These are phyloP conservation scores for Chaetomium sp. DNA, from an alignment of 2,329 filamentous ascomycete species.

Conservation along the genomic window DNA sequence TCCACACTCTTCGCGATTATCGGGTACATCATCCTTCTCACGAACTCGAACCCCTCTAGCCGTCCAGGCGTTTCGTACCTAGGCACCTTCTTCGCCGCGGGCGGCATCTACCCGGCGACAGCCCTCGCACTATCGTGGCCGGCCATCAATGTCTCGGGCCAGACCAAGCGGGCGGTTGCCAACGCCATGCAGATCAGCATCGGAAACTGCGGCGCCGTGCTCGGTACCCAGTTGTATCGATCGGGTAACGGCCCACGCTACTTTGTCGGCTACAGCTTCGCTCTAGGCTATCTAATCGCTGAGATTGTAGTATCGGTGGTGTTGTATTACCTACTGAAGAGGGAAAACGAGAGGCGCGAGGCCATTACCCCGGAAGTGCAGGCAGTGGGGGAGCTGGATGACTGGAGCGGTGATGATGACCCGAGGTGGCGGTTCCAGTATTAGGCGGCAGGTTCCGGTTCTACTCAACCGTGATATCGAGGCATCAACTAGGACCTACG, in stretches of 20 bases:
- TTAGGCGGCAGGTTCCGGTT: conserved; percentile 34
- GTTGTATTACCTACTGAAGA: conserved; percentile 57
- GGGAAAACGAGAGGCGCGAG: conserved; percentile 59
- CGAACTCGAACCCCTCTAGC: conserved; percentile 48
- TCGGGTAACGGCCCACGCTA: conserved; percentile 62
- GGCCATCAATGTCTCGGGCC: conserved; percentile 70
- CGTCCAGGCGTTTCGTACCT: conserved; percentile 61
- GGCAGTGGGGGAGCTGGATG: conserved; percentile 51
- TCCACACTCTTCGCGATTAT: conserved; percentile 59
- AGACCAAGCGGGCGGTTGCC: conserved; percentile 68
- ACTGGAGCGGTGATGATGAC: conserved; percentile 65
- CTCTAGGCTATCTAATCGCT: conserved; percentile 62
- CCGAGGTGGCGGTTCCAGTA: conserved; percentile 67
- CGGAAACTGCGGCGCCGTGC: conserved; percentile 67
- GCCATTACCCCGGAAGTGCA: conserved; percentile 47
- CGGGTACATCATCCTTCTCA: conserved; percentile 64
- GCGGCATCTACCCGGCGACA: conserved; percentile 67
- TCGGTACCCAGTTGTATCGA: conserved; percentile 71
- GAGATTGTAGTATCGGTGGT: conserved; percentile 58
- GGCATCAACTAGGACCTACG: too few species aligned
- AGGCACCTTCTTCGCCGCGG: conserved; percentile 64
- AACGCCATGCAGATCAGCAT: conserved; percentile 74
- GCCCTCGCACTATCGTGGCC: conserved; percentile 69
- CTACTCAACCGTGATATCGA: neutral
- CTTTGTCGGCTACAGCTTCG: conserved; percentile 67